A percentile compares a stretch with the other conserved stretches of the same genome.
These are phyloP conservation scores for Butyriboletus loyo DNA, from an alignment of 768 basidiomycete species.

Conservation along the genomic window DNA sequence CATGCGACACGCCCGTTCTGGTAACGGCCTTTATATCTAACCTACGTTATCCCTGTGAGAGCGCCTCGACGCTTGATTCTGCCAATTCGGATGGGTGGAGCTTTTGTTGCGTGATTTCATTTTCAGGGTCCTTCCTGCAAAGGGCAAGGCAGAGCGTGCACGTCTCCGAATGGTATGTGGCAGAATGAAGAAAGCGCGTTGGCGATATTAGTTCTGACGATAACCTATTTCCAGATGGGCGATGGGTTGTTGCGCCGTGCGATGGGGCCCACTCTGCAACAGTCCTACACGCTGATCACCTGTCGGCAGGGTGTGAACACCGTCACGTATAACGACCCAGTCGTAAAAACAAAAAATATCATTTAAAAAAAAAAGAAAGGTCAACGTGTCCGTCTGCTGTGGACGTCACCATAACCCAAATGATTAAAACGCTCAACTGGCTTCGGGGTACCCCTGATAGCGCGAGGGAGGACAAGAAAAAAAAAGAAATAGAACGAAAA, in stretches of 20 bases:
- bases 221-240: slow-evolving; percentile 12
- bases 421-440: slow-evolving; percentile 26
- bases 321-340: background rate
- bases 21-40: background rate
- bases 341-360: background rate
- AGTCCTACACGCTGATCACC: background rate
- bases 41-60: background rate
- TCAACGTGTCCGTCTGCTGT: background rate
- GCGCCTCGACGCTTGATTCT: background rate
- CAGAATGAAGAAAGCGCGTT: background rate
- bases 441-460: background rate
- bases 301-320: background rate
- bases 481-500: background rate
- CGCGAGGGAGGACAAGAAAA: background rate
- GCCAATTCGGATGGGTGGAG: background rate
- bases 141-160: background rate
- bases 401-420: slow-evolving; percentile 11
- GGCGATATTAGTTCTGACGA: slow-evolving; percentile 5
- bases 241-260: slow-evolving; percentile 4
- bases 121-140: slow-evolving; percentile 1
- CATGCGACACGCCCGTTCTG: background rate
- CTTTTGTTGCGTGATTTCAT: background rate
- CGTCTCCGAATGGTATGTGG: slow-evolving; percentile 11
- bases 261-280: background rate
- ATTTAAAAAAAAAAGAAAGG: background rate